These are phyloP conservation scores for Calonectria hawksworthii DNA, from an alignment of 2,329 filamentous ascomycete species.

Conservation along the genomic window DNA sequence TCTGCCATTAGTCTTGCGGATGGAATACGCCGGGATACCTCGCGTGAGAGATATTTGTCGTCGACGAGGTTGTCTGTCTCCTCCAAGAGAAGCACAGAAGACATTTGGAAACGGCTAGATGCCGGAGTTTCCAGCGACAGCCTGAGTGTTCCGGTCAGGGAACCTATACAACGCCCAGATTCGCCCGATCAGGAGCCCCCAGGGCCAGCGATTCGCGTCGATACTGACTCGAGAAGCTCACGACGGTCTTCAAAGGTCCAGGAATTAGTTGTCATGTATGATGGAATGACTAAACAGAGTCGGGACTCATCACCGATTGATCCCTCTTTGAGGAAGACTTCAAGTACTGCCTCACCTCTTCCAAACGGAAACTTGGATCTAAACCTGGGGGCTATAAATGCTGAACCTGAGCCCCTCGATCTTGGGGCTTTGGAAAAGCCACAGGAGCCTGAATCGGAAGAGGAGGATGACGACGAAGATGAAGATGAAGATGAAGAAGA, in stretches of 20 bases:
- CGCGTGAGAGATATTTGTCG: slow-evolving; percentile 14
- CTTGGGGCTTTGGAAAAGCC: background rate
- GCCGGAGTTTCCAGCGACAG: slow-evolving; percentile 25
- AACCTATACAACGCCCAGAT: slow-evolving; percentile 29
- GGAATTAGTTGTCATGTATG: slow-evolving; percentile 64
- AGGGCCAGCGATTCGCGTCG: slow-evolving; percentile 31
- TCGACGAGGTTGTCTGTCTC: background rate
- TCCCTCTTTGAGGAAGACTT: slow-evolving; percentile 32
- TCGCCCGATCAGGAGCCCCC: slow-evolving; percentile 38
- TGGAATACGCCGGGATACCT: slow-evolving; percentile 25
- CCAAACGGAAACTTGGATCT: background rate
- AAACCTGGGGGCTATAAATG: background rate
- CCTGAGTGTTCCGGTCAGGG: slow-evolving; percentile 26
- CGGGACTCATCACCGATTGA: slow-evolving; percentile 40
- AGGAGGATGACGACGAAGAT: background rate
- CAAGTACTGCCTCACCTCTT: slow-evolving; percentile 23
- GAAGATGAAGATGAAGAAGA: background rate
- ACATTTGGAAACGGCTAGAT: slow-evolving; percentile 37
- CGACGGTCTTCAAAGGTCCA: slow-evolving; percentile 59
- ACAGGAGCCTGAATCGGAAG: background rate
- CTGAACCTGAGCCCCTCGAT: slow-evolving; percentile 16
- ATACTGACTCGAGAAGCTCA: slow-evolving; percentile 23
- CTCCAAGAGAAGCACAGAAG: slow-evolving; percentile 33
- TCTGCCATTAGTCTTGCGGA: slow-evolving; percentile 49
- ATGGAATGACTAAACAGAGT: slow-evolving; percentile 56